Evolutionary conservation across 1,284 basidiomycete species (phyloP).

Genomic region (Cutaneotrichosporon sp.): DNA sequence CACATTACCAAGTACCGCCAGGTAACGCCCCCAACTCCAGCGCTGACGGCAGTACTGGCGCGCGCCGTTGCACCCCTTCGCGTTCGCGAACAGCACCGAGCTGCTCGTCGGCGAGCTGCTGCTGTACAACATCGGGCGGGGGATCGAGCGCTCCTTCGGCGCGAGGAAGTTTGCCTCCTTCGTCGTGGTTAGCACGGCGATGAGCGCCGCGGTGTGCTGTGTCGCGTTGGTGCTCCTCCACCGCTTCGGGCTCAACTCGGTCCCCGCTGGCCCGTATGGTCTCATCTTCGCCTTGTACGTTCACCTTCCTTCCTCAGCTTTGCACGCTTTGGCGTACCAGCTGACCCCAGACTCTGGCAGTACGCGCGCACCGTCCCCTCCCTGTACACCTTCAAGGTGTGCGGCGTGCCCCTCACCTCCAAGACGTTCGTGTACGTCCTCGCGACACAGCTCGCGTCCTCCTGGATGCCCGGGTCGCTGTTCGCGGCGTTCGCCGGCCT

Average conservation of each 20-base stretch:
- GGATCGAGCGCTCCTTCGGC: slow-evolving; percentile 82
- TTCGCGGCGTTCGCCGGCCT: slow-evolving; percentile 66
- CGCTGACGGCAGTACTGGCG: slow-evolving; percentile 73
- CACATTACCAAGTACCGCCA: slow-evolving; percentile 55
- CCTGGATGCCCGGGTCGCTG: slow-evolving; percentile 66
- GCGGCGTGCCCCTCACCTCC: slow-evolving; percentile 71
- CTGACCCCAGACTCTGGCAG: slow-evolving; percentile 66
- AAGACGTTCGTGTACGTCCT: slow-evolving; percentile 71
- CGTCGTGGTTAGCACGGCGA: slow-evolving; percentile 62
- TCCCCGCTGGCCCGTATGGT: slow-evolving; percentile 73
- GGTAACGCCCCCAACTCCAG: slow-evolving; percentile 31
- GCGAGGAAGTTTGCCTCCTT: slow-evolving; percentile 87
- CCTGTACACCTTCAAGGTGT: slow-evolving; percentile 71
- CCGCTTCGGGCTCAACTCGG: slow-evolving; percentile 65
- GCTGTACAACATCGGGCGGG: slow-evolving; percentile 70
- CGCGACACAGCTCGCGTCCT: slow-evolving; percentile 68
- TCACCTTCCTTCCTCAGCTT: neutral
- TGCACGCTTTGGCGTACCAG: neutral
- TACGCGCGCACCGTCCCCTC: slow-evolving; percentile 73
- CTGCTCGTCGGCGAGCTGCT: slow-evolving; percentile 74
- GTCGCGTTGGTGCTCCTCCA: slow-evolving; percentile 64
- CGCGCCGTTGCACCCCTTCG: slow-evolving; percentile 70
- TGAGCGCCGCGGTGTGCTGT: slow-evolving; percentile 70
- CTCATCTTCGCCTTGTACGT: slow-evolving; percentile 57
- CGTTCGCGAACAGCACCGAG: slow-evolving; percentile 81